Conservation (phyloP, 2,329 filamentous ascomycete species). For the Aphanoascus verrucosus region DNA sequence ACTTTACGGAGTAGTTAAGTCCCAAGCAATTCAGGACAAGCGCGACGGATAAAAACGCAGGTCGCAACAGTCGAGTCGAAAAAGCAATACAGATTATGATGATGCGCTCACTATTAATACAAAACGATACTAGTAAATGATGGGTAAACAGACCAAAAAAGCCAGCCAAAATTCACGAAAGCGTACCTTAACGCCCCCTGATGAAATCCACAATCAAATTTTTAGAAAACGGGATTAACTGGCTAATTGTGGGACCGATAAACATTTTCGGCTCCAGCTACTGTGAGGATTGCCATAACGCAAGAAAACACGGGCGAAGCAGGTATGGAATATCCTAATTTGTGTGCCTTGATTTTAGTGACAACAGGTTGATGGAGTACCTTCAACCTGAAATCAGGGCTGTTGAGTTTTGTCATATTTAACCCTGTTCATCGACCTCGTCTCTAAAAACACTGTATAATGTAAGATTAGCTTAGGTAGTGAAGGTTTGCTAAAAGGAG, state of each 20-base stretch:
- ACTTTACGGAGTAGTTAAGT: no score
- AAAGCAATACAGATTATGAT: no score
- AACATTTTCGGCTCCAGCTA: background rate
- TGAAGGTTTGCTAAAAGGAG: slow-evolving; percentile 12
- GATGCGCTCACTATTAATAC: slow-evolving; percentile 1
- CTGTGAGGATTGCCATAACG: background rate
- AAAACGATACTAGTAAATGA: background rate
- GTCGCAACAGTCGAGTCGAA: no score
- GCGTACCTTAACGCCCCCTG: no score
- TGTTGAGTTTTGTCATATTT: no score
- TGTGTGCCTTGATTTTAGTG: background rate
- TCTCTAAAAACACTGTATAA: slow-evolving; percentile 28
- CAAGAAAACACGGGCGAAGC: background rate
- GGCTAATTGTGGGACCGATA: background rate
- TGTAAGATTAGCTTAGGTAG: background rate
- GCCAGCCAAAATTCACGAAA: no score
- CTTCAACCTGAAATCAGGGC: no score
- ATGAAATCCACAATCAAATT: no score
- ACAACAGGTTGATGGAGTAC: no score
- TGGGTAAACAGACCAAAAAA: background rate
- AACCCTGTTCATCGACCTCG: slow-evolving; percentile 8
- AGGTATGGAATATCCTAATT: background rate
- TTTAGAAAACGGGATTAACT: no score
- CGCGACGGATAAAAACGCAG: no score
- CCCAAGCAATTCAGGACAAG: no score